Evolutionary conservation across 257 asterid species (phyloP), one percentile per base, ranked within the genome.

Genomic region (Sherardia arvensis): DNA sequence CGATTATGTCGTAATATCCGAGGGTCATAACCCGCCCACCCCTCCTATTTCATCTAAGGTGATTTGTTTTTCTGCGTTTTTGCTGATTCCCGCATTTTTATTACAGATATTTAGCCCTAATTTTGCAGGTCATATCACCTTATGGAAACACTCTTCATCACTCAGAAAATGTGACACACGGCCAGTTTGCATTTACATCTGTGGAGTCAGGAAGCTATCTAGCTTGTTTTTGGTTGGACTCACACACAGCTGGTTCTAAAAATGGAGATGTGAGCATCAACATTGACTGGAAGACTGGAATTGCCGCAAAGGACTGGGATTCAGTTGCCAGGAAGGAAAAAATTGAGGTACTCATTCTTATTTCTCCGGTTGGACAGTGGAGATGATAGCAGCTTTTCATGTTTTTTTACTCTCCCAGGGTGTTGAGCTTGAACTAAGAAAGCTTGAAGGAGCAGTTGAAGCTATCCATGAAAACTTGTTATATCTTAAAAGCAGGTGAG

Each of bases 271-370:
- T 81, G 69, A 90, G 84, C 65, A 76, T 90, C 55, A 86, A 81
- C 82, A 78, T 90, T 55, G 97, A 85, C 51, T 87, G 97, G 96
- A 90, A 84, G 74, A 87, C 83, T 3, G 96, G 97, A 68, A 79
- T 90, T 71, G 96, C 96, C 43, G 96, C 95, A 21, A 85, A 85
- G 75, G 97, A 90, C 69, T 87, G 97, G 96, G 93, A 90, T 1
- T 82, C 96, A 22, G 95, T 90, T 75, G 97, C 95, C 30, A 84
- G 82, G 68, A 90, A 90, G 79, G 96, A 90, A 81, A 85, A 84
- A 69, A 75, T 90, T 38, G 96, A 87, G 95, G 96, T 87, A n/a
- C n/a, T n/a, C n/a, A n/a, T n/a, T n/a, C n/a, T n/a, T n/a, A n/a
- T n/a, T n/a, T n/a, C n/a, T n/a, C n/a, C n/a, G n/a, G n/a, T n/a